These are phyloP conservation scores for Cercospora sojina DNA, from an alignment of 2,329 filamentous ascomycete genomes.

Conservation along the genomic window DNA sequence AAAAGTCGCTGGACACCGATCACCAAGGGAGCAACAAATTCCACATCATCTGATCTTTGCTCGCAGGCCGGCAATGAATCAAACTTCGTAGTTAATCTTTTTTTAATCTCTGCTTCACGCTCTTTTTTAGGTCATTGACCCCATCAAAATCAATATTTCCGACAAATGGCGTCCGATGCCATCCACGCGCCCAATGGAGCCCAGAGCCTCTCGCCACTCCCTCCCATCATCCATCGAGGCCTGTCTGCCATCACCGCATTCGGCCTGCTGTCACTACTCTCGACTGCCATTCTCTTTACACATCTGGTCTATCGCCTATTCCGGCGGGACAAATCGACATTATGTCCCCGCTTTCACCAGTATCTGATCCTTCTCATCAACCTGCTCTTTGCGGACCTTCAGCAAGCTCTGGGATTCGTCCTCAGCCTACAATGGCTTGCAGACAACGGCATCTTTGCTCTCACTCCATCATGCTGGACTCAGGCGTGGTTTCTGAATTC, in stretches of 20 bases:
- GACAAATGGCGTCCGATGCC: background rate
- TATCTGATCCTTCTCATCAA: constrained; percentile 69
- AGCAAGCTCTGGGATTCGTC: constrained; percentile 63
- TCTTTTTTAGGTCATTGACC: background rate
- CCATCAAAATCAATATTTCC: background rate
- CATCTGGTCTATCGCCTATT: constrained; percentile 34
- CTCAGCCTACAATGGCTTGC: constrained; percentile 60
- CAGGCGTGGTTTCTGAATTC: constrained; percentile 68
- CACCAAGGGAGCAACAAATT: background rate
- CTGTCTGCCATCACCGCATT: constrained; percentile 28
- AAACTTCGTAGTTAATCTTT: background rate
- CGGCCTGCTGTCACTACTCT: constrained; percentile 29
- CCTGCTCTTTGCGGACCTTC: constrained; percentile 64
- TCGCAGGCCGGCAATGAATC: constrained; percentile 4
- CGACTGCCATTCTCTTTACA: constrained; percentile 26
- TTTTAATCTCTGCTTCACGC: background rate
- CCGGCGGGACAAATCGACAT: constrained; percentile 23
- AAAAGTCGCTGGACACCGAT: background rate
- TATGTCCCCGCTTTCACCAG: constrained; percentile 51
- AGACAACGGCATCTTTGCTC: constrained; percentile 55
- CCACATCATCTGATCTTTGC: background rate
- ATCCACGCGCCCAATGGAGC: background rate
- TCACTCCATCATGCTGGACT: constrained; percentile 55
- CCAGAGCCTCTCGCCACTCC: constrained; percentile 16
- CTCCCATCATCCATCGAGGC: constrained; percentile 23